Percentiles rank a stretch among this genome's conserved stretches.
These are phyloP conservation scores for Nosema muscidifuracis DNA, from an alignment of 371 early-diverging fungal species.

Conservation along the genomic window DNA sequence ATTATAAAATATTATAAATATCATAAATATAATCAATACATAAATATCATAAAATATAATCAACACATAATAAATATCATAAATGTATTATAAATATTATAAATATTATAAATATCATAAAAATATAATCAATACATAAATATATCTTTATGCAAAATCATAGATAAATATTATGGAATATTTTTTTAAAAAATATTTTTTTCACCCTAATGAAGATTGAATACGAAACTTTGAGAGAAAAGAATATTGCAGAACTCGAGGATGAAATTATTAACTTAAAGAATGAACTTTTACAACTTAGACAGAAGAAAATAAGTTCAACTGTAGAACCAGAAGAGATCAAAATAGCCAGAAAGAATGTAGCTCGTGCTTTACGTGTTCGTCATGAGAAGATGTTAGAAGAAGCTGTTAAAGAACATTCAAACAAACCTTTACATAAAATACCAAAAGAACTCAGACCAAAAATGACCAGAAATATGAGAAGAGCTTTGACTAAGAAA, in stretches of 20 bases:
- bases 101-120: no score
- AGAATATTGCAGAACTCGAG: slow-evolving; percentile 37
- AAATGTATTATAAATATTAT: no score
- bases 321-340: slow-evolving; percentile 51
- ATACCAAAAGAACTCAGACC: slow-evolving; percentile 56
- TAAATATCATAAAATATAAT: no score
- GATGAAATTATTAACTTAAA: slow-evolving; percentile 22
- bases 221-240: slow-evolving; percentile 34
- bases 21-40: no score
- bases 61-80: no score
- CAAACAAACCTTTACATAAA: slow-evolving; percentile 27
- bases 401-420: slow-evolving; percentile 44
- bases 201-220: slow-evolving; percentile 40
- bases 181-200: neutral
- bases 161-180: no score
- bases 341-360: slow-evolving; percentile 43
- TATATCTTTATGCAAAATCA: no score
- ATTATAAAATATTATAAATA: no score
- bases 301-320: slow-evolving; percentile 41
- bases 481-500: slow-evolving; percentile 40
- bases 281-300: slow-evolving; percentile 28
- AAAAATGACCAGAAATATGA: slow-evolving; percentile 39
- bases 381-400: slow-evolving; percentile 40
- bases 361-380: slow-evolving; percentile 41
- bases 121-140: no score